Percentiles rank a stretch among this genome's conserved stretches.
These are phyloP conservation scores for Suhomyces xylopsoci DNA, from an alignment of 805 yeast species.

Conservation along the genomic window DNA sequence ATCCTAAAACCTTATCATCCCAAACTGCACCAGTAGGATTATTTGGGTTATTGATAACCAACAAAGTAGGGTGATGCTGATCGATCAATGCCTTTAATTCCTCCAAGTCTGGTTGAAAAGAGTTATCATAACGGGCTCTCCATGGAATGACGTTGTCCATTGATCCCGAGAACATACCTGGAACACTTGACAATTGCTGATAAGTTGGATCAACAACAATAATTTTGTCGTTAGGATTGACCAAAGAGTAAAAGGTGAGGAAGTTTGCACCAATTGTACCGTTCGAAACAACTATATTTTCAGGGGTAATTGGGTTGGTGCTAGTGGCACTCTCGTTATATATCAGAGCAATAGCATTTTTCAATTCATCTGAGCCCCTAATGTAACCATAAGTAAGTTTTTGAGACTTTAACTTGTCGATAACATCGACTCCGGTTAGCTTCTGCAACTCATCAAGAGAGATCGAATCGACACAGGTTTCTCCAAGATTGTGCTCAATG, in stretches of 20 bases:
- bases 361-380: constrained; percentile 41
- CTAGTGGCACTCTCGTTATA: constrained; percentile 22
- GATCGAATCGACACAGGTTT: constrained; percentile 50
- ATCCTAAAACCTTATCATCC: constrained; percentile 26
- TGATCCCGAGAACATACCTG: constrained; percentile 42
- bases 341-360: constrained; percentile 32
- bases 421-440: neutral
- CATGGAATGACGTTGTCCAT: constrained; percentile 32
- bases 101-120: constrained; percentile 35
- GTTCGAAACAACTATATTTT: constrained; percentile 46
- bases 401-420: constrained; percentile 3
- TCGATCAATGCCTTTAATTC: constrained; percentile 27
- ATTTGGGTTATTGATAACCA: constrained; percentile 48
- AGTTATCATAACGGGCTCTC: constrained; percentile 28
- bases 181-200: constrained; percentile 49
- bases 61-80: constrained; percentile 37
- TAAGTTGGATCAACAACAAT: constrained; percentile 49
- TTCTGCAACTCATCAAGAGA: constrained; percentile 20
- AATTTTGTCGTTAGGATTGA: constrained; percentile 45
- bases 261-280: constrained; percentile 60
- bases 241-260: constrained; percentile 41
- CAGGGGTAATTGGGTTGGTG: constrained; percentile 16
- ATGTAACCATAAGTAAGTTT: constrained; percentile 47
- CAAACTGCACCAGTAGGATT: constrained; percentile 42
- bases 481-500: constrained; percentile 45